These are phyloP conservation scores for Musa troglodytarum DNA, from an alignment of 176 grass and related monocot genomes.

Conservation along the genomic window DNA sequence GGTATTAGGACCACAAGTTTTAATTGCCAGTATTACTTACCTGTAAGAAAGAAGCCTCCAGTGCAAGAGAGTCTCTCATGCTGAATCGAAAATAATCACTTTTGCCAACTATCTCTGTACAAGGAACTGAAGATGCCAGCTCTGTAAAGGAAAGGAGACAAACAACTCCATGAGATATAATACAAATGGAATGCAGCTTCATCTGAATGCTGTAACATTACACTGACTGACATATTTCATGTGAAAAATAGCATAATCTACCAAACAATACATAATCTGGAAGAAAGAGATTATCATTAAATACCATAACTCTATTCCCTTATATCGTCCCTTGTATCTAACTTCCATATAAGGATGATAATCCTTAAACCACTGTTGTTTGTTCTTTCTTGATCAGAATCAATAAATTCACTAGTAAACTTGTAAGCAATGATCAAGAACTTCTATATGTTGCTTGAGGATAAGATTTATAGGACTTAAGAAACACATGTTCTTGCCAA, in stretches of 20 bases:
- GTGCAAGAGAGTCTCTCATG: slow-evolving; percentile 77
- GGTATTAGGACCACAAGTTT: neutral
- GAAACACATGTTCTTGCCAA: too few relatives aligned
- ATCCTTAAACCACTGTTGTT: neutral
- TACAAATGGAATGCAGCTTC: neutral
- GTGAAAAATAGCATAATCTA: neutral
- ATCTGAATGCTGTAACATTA: neutral
- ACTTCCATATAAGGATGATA: neutral
- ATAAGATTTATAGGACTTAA: too few relatives aligned
- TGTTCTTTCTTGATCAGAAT: neutral
- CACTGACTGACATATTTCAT: neutral
- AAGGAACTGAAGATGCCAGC: slow-evolving; percentile 69
- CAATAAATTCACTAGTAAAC: neutral
- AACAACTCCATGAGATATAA: neutral
- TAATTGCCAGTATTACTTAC: slow-evolving; percentile 24
- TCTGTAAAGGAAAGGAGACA: slow-evolving; percentile 30
- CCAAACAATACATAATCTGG: neutral
- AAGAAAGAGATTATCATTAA: neutral
- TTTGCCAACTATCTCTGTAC: slow-evolving; percentile 78
- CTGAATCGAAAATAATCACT: slow-evolving; percentile 96
- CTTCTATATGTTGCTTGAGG: too few relatives aligned
- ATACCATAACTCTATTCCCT: neutral
- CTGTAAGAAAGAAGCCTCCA: slow-evolving; percentile 95
- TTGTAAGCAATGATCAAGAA: neutral
- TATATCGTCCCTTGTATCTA: neutral